Percentiles rank a stretch among this genome's conserved stretches.
Evolutionary conservation across 169 alveolate genomes (phyloP).

Genomic region (Perkinsus chesapeaki): DNA sequence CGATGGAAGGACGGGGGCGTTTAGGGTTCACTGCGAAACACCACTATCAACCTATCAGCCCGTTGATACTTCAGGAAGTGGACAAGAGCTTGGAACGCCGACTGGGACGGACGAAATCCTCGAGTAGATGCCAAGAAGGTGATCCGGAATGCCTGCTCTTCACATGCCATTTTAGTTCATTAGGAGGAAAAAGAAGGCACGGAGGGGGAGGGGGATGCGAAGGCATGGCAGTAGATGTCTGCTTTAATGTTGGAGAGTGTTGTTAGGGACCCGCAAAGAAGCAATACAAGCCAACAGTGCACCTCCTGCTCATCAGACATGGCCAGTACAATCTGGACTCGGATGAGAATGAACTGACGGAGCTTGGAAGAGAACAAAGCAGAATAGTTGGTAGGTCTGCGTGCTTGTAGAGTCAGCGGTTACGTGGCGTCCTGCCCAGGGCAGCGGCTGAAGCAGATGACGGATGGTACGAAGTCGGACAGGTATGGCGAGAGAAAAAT

Average conservation of each 20-base stretch:
- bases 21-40: too few relatives aligned
- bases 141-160: background rate
- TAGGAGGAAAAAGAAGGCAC: background rate
- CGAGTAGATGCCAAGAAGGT: background rate
- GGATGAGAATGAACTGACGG: conserved; percentile 12
- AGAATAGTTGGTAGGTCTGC: background rate
- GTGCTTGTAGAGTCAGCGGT: background rate
- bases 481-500: background rate
- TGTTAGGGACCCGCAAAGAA: background rate
- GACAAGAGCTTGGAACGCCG: background rate
- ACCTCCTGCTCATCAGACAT: background rate
- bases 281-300: background rate
- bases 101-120: background rate
- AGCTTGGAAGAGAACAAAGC: conserved; percentile 4
- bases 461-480: conserved; percentile 3
- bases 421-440: background rate
- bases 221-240: background rate
- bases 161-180: background rate
- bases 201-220: background rate
- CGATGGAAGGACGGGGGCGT: too few relatives aligned
- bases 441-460: conserved; percentile 9
- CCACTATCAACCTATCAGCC: too few relatives aligned
- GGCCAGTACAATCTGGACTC: conserved; percentile 16
- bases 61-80: background rate
- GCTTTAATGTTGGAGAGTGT: background rate